phyloP scores from a whole-genome alignment of 768 basidiomycete species.

The Tephrocybe rancida region DNA sequence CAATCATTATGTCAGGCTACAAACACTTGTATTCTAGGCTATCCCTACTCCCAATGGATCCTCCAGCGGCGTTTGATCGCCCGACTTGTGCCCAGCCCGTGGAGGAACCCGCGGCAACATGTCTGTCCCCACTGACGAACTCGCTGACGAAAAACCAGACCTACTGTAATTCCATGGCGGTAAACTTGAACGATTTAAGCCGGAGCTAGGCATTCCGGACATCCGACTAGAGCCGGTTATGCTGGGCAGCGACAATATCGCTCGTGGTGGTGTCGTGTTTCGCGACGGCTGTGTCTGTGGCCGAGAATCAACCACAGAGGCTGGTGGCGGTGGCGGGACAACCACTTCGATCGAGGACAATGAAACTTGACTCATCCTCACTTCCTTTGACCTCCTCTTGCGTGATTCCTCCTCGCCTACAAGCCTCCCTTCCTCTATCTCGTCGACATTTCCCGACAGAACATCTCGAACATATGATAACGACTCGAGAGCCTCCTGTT shows the following conservation, averaged over 20 bases:
- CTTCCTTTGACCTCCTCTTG: constrained; percentile 7
- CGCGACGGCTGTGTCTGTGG: constrained; percentile 25
- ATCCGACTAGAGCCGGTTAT: constrained; percentile 13
- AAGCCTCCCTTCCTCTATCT: constrained; percentile 69
- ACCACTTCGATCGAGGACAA: constrained; percentile 3
- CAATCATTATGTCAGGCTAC: constrained; percentile 10
- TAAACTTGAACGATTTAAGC: constrained; percentile 29
- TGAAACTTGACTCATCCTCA: constrained; percentile 2
- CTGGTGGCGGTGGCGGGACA: constrained; percentile 39
- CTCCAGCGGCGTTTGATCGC: constrained; percentile 27
- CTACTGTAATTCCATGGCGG: constrained; percentile 59
- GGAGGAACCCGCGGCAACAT: constrained; percentile 56
- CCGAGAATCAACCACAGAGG: constrained; percentile 41
- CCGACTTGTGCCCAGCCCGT: constrained; percentile 22
- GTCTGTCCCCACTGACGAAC: constrained; percentile 33
- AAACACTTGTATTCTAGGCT: constrained; percentile 1
- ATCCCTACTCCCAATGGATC: constrained; percentile 43
- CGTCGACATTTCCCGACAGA: constrained; percentile 51
- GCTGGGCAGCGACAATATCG: constrained; percentile 10
- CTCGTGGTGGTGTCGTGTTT: constrained; percentile 18
- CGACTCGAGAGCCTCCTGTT: constrained; percentile 71
- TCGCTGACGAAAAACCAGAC: constrained; percentile 45
- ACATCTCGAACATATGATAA: constrained; percentile 79
- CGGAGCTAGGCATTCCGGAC: constrained; percentile 12
- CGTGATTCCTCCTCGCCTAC: constrained; percentile 51